Percentiles rank a stretch among this genome's conserved stretches.
phyloP scores from a whole-genome alignment of 2,329 filamentous ascomycete genomes.

The Fusarium udum region DNA sequence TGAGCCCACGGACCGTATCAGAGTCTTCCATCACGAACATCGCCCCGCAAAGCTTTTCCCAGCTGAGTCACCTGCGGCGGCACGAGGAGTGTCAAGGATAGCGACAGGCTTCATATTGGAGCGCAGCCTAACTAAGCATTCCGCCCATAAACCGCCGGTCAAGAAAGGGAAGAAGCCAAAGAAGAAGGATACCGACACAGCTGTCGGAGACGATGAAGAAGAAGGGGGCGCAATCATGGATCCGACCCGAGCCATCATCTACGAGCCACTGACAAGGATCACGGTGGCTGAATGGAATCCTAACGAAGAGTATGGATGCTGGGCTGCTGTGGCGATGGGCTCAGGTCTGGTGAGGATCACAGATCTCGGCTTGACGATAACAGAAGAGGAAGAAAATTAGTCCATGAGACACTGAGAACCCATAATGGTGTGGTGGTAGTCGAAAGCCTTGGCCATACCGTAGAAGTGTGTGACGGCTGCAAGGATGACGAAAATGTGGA shows the following conservation, averaged over 20 bases:
- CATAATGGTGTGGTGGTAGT: constrained; percentile 76
- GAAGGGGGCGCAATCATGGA: constrained; percentile 47
- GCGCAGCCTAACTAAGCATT: constrained; percentile 57
- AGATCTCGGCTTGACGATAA: constrained; percentile 66
- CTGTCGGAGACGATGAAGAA: constrained; percentile 48
- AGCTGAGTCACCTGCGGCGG: constrained; percentile 40
- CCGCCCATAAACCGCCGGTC: constrained; percentile 51
- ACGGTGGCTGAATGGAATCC: constrained; percentile 74
- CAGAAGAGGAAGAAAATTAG: constrained; percentile 27
- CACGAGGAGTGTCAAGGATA: constrained; percentile 61
- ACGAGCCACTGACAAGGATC: constrained; percentile 71
- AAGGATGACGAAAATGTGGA: constrained; percentile 87
- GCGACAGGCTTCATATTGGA: constrained; percentile 62
- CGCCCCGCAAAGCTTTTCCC: constrained; percentile 48
- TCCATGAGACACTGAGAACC: constrained; percentile 58
- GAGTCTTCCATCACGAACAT: constrained; percentile 65
- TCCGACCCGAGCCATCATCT: constrained; percentile 59
- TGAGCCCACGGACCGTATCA: constrained; percentile 48
- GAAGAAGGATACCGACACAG: constrained; percentile 48
- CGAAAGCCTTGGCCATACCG: constrained; percentile 84
- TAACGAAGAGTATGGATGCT: constrained; percentile 70
- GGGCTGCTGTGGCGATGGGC: constrained; percentile 73
- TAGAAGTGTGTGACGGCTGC: constrained; percentile 84
- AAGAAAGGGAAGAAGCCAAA: constrained; percentile 51
- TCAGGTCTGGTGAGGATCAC: constrained; percentile 73